Conservation (phyloP, 2,329 filamentous ascomycete genomes). For the Lachnellula subtilissima region DNA sequence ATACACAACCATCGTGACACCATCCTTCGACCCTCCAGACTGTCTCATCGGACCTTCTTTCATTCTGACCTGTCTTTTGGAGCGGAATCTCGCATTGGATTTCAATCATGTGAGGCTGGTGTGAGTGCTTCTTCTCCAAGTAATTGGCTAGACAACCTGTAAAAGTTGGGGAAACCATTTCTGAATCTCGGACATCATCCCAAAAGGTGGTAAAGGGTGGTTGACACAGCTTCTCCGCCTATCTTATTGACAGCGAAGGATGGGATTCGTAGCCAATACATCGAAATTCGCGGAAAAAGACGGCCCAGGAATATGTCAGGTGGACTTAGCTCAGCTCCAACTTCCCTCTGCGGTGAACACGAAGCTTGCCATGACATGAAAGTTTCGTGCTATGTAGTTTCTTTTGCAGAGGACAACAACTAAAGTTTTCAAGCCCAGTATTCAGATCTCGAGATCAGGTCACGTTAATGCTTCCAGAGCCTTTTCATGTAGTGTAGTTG, state of each 20-base stretch:
- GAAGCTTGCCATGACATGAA: neutral
- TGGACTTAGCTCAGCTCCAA: neutral
- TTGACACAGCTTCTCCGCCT: neutral
- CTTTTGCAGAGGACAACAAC: neutral
- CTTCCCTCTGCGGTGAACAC: neutral
- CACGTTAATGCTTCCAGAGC: neutral
- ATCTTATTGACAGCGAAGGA: slow-evolving; percentile 7
- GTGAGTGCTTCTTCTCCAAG: slow-evolving; percentile 19
- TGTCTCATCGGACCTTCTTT: slow-evolving; percentile 18
- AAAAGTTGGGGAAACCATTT: slow-evolving; percentile 14
- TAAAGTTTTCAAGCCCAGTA: neutral
- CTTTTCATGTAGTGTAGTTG: neutral
- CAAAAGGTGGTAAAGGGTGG: neutral
- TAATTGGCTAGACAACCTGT: slow-evolving; percentile 19
- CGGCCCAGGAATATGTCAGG: slow-evolving; percentile 9
- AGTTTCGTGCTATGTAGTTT: neutral
- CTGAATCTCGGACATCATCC: slow-evolving; percentile 7
- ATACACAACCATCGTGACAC: neutral
- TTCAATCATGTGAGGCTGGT: slow-evolving; percentile 30
- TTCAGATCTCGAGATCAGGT: neutral
- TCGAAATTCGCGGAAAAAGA: slow-evolving; percentile 12
- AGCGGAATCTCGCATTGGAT: slow-evolving; percentile 26
- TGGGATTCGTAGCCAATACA: slow-evolving; percentile 22
- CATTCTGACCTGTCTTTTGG: slow-evolving; percentile 14
- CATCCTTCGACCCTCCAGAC: slow-evolving; percentile 4